Base-by-base conservation (phyloP, 345 rosid species). In the Euclidium syriacum region DNA sequence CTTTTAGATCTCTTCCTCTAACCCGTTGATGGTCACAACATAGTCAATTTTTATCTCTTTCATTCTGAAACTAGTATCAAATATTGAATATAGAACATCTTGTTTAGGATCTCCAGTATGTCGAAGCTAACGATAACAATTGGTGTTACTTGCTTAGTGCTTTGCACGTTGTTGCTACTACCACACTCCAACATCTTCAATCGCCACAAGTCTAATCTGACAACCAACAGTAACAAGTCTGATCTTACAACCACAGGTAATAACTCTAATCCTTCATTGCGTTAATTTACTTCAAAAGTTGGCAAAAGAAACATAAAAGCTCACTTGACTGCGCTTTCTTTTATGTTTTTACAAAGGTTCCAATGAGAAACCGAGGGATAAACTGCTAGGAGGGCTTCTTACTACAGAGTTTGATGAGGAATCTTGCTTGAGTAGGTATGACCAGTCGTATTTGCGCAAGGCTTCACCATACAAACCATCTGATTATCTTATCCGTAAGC, bases 361-460 rank as follows among this genome's bases (percentile, higher is more conserved):
- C 46, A 74, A 52, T 23, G 73, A 44, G 39, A 62, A 56, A 26
- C 58, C 22, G 3, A 75, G 71, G 50, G 79, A 72, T 20, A 70
- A 70, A 55, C 66, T 81, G 19, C 58, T 62, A 1, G 73, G 80
- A 54, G 91, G 88, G n/a, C 81, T 83, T 63, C 77, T 85, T 26
- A 50, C 80, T 4, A 19, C 68, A 39, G 83, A 64, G 10, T 75
- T 81, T 34, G 79, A 81, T 61, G 75, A 79, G 32, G 44, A 33
- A 15, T 76, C 82, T 64, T 83, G 92, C 59, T 30, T 58, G 26
- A 83, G 92, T 68, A 73, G 89, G 64, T 71, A 75, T 16, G 36
- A 57, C 4, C 75, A 74, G 23, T 81, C 87, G 0, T 73, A 25
- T 27, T 64, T 51, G 14, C 75, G 75, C 38, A 81, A 75, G 63